Evolutionary conservation across 768 basidiomycete species (phyloP), one percentile per base, ranked within the genome.

Genomic region (Tylopilus subfusipes): DNA sequence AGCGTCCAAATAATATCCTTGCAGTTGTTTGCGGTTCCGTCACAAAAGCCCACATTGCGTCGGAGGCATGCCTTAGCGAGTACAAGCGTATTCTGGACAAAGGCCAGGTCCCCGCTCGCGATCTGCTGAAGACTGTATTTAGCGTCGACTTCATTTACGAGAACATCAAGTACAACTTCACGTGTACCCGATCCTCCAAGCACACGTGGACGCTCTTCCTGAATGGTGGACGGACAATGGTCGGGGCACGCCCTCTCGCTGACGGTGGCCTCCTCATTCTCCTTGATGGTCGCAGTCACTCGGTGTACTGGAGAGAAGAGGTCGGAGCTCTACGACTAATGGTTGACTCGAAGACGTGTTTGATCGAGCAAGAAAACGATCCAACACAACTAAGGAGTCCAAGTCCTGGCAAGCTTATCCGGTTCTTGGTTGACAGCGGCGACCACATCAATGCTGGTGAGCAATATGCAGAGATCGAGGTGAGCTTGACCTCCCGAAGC

Each of bases 361-460:
- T 98, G 75, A 94, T 99, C 62, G 97, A 98, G 72, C 95, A 98
- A 74, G 97, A 99, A 80, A 98, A 98, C 63, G 97, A 99, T 66
- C 97, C 97, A 16, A 99, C 97, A 22, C 96, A 98, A 71, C 78
- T 98, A 43, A 81, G 97, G 63, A 93, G 90, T 66, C 97, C 97
- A 10, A 92, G 88, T 73, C 97, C 97, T 11, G 97, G 97, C 34
- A 99, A 99, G 74, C 83, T 99, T 46, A 83, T 99, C 52, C 82
- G 95, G 31, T 95, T 88, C 77, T 82, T 98, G 58, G 86, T 98
- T 60, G 97, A 99, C 65, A 95, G 91, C 54, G 97, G 97, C 9
- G 97, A 99, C 56, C 97, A 98, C 70, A 82, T 99, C 74, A 89
- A 92, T 58, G 93, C 95, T 56, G 96, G 97, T 19, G 93, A 98